Base-by-base conservation (phyloP, 805 yeast species). In the Candida nonsorbophila region DNA sequence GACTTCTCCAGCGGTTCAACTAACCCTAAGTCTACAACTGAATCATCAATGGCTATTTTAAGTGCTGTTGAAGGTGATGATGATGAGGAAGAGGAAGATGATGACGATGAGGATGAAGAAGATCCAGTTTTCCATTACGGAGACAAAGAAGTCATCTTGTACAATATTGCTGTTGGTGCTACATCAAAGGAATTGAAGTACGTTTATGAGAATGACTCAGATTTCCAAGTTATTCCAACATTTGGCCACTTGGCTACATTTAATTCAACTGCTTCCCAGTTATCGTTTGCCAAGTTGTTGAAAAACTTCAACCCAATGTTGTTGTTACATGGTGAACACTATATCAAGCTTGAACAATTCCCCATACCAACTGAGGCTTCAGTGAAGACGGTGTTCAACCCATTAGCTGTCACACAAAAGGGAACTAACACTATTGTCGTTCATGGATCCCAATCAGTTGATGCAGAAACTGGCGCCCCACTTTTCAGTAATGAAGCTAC, bases 291-390 rank as follows among this genome's bases (percentile, higher is more conserved):
- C 37, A 64, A 69, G 34, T 55, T 79, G 24, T 77, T 90, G 44
- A 82, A 78, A 34, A 78, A 84, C 61, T 90, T 85, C 69, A 84
- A 85, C 59, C 95, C 92, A 37, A 80, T 86, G 76, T 70, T 81
- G 58, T 69, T 90, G 49, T 72, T 90, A 44, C 97, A 90, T 55
- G 98, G 97, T 36, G 98, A 90, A 62, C 97, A 90, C 56, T 90
- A 83, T 58, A 67, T 88, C 45, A 86, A 77, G 58, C 55, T 90
- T 39, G 69, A 69, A 40, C 74, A 79, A 54, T 78, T 72, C 67
- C 92, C 94, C 34, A 68, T 90, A 34, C 94, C 95, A 38, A 74
- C 83, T 1, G 68, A 72, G 38, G 94, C 79, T 3, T 52, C 59
- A 2, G 55, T 87, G 24, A 67, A 58, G 32, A 83, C 94, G 6